These are phyloP conservation scores for Shiraia bambusicola DNA, from an alignment of 2,329 filamentous ascomycete genomes.

Conservation along the genomic window DNA sequence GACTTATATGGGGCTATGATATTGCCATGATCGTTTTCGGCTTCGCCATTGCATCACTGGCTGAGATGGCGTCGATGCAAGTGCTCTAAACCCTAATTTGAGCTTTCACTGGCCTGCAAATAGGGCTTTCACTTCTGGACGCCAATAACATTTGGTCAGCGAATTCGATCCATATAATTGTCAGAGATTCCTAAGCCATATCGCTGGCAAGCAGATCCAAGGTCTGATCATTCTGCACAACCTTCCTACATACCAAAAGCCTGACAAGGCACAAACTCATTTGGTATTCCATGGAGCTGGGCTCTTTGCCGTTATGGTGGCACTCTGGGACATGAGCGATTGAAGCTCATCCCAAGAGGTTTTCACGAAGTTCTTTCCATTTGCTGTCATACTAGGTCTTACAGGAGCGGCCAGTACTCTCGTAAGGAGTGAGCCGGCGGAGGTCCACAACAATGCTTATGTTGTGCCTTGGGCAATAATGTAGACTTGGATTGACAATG, in stretches of 20 bases:
- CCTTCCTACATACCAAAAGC: constrained; percentile 39
- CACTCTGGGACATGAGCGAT: constrained; percentile 29
- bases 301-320: constrained; percentile 45
- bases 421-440: constrained; percentile 37
- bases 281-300: constrained; percentile 43
- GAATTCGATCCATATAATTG: constrained; percentile 36
- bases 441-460: constrained; percentile 39
- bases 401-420: constrained; percentile 31
- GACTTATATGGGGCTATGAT: constrained; percentile 33
- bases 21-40: constrained; percentile 27
- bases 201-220: constrained; percentile 38
- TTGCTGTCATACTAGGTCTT: constrained; percentile 37
- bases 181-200: constrained; percentile 15
- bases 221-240: constrained; percentile 41
- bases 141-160: constrained; percentile 18
- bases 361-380: constrained; percentile 32
- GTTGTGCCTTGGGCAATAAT: constrained; percentile 37
- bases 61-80: constrained; percentile 42
- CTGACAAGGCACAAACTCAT: constrained; percentile 54
- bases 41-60: constrained; percentile 25
- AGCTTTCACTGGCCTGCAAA: background rate
- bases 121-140: constrained; percentile 16
- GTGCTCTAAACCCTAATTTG: background rate
- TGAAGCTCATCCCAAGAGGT: constrained; percentile 14
- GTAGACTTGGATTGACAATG: constrained; percentile 39